Conservation (phyloP, 371 early-diverging fungal genomes). For the Mucor lusitanicus region DNA sequence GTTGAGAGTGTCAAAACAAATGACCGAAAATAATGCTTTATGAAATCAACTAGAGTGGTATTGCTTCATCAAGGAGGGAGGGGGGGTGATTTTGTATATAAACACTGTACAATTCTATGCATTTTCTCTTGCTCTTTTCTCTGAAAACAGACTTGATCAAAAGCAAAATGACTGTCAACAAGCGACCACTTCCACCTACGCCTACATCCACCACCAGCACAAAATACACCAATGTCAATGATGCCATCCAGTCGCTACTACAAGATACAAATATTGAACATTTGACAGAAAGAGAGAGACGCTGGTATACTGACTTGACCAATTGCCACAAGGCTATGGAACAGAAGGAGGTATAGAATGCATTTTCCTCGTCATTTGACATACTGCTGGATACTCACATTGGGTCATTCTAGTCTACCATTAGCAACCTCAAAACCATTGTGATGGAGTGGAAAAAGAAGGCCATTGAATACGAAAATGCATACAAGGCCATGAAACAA, state of each 20-base stretch:
- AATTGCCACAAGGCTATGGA: constrained; percentile 21
- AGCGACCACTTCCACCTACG: constrained; percentile 19
- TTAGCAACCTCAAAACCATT: constrained; percentile 19
- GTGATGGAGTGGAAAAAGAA: constrained; percentile 26
- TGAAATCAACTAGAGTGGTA: not conserved
- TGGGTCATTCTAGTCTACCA: constrained; percentile 8
- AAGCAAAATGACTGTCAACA: constrained; percentile 5
- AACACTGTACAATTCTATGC: not conserved
- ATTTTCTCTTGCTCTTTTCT: not conserved
- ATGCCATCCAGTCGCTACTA: constrained; percentile 12
- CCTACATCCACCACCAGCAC: constrained; percentile 21
- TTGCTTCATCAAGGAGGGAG: not conserved
- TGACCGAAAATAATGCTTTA: constrained; percentile 12
- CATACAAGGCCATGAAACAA: constrained; percentile 4
- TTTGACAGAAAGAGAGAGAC: constrained; percentile 15
- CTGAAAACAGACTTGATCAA: not conserved
- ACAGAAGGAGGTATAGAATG: constrained; percentile 18
- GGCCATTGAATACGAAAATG: constrained; percentile 14
- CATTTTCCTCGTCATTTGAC: not conserved
- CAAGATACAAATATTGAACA: constrained; percentile 3
- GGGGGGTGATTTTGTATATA: not conserved
- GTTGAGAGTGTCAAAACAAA: constrained; percentile 8
- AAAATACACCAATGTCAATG: constrained; percentile 15
- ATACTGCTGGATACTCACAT: not conserved
- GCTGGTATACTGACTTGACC: constrained; percentile 6